Percentiles rank a stretch among this genome's conserved stretches.
phyloP scores from a whole-genome alignment of 2,329 filamentous ascomycete species.

The Ophiostoma angusticollis region DNA sequence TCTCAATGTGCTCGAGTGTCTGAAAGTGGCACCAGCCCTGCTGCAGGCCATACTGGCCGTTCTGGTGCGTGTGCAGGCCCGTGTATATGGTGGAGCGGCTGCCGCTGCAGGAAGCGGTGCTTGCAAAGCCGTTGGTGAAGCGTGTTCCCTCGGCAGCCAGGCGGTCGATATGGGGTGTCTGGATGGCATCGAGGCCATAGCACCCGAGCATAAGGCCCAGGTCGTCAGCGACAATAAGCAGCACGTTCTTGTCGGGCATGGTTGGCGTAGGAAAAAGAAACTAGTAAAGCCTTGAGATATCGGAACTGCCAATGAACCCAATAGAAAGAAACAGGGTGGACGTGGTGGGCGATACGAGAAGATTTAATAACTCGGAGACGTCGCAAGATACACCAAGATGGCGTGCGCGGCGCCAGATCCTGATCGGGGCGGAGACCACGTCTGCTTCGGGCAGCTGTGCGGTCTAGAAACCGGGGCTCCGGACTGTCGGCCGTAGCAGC shows the following conservation, averaged over 20 bases:
- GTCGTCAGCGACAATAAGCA: slow-evolving; percentile 11
- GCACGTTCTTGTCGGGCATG: slow-evolving; percentile 9
- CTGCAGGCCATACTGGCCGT: slow-evolving; percentile 33
- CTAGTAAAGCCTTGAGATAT: no score
- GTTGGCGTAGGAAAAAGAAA: no score
- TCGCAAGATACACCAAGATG: slow-evolving; percentile 1
- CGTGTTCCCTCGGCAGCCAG: slow-evolving; percentile 25
- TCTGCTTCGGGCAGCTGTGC: background rate
- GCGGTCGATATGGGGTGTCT: slow-evolving; percentile 28
- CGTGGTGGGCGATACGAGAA: background rate
- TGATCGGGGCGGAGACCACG: background rate
- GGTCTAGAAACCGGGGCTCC: background rate
- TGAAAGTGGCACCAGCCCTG: slow-evolving; percentile 27
- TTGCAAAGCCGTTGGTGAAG: slow-evolving; percentile 30
- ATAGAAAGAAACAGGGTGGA: no score
- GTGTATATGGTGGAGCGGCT: slow-evolving; percentile 35
- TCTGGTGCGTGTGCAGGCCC: slow-evolving; percentile 35
- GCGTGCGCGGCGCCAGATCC: slow-evolving; percentile 2
- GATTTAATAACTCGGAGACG: no score
- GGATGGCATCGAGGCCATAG: slow-evolving; percentile 11
- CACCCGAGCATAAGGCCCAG: slow-evolving; percentile 11
- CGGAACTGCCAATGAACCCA: no score
- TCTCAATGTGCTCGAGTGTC: slow-evolving; percentile 31
- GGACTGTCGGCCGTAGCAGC: slow-evolving; percentile 1
- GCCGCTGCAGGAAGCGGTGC: slow-evolving; percentile 34